Conservation (phyloP, 768 basidiomycete genomes). For the Tylopilus rubrobrunneus region DNA sequence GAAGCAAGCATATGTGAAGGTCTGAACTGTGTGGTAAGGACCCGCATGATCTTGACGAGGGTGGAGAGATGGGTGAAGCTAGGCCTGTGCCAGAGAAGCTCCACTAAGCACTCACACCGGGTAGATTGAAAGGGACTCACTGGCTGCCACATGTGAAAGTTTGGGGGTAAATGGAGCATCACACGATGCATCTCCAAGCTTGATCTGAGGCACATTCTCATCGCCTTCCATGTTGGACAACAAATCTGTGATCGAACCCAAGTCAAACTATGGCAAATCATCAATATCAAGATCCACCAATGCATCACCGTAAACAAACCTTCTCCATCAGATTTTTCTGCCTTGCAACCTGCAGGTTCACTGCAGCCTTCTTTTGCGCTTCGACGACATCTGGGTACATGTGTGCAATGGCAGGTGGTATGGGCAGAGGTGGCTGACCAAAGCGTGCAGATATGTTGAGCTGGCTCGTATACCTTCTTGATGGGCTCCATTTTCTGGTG, state of each 20-base stretch:
- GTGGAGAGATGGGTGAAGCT: constrained; percentile 64
- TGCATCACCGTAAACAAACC: constrained; percentile 39
- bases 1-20: constrained; percentile 85
- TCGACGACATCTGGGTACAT: constrained; percentile 87
- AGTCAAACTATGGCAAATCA: constrained; percentile 58
- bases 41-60: constrained; percentile 72
- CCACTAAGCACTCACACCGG: constrained; percentile 88
- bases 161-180: constrained; percentile 99
- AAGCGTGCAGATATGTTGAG: constrained; percentile 86
- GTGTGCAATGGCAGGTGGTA: constrained; percentile 83
- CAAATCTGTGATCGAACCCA: constrained; percentile 74
- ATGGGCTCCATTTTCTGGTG: constrained; percentile 84
- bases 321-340: constrained; percentile 88
- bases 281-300: not conserved
- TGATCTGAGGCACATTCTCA: constrained; percentile 94
- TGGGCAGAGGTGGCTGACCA: constrained; percentile 90
- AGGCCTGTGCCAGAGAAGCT: constrained; percentile 93
- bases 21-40: constrained; percentile 62
- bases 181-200: constrained; percentile 98
- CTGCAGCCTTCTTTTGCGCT: constrained; percentile 79
- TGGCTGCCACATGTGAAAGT: constrained; percentile 92
- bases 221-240: constrained; percentile 94
- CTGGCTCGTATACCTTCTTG: constrained; percentile 97
- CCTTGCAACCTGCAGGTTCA: constrained; percentile 59
- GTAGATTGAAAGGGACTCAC: constrained; percentile 44